Conservation (phyloP, 768 basidiomycete genomes). For the Amyloporia xantha region DNA sequence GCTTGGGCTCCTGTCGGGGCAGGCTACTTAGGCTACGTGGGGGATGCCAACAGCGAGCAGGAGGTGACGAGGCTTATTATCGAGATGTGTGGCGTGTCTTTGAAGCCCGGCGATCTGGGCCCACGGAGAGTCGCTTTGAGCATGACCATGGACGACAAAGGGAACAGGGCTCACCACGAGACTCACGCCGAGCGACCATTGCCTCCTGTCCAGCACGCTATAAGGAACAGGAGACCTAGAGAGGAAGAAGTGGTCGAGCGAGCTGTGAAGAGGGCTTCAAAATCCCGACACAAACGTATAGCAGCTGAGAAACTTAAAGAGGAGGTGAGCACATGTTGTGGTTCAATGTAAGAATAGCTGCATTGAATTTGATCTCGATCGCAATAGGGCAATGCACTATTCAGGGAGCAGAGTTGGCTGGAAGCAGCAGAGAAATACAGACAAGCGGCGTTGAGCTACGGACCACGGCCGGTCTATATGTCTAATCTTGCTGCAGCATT, state of each 20-base stretch:
- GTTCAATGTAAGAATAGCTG: too few species aligned
- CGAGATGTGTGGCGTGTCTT: conserved; percentile 12
- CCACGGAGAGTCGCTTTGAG: neutral
- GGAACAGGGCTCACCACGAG: neutral
- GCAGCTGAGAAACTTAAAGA: conserved; percentile 25
- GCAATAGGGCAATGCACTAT: conserved; percentile 37
- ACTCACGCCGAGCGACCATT: neutral
- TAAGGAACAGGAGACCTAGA: neutral
- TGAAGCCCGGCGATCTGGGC: conserved; percentile 11
- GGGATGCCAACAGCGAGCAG: conserved; percentile 5
- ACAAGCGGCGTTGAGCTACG: conserved; percentile 31
- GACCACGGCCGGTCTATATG: conserved; percentile 32
- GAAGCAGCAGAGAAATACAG: conserved; percentile 37
- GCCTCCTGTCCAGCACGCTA: neutral
- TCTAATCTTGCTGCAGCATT: conserved; percentile 37
- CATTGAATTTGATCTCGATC: neutral
- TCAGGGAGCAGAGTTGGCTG: conserved; percentile 30
- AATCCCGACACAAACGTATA: conserved; percentile 14
- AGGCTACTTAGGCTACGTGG: neutral
- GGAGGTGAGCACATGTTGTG: conserved; percentile 14
- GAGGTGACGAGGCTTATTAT: conserved; percentile 6
- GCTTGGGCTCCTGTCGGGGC: neutral
- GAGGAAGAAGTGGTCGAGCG: conserved; percentile 6
- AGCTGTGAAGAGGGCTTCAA: conserved; percentile 15
- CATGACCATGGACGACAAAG: neutral